Conservation (phyloP, 441 rosid species). For the Jatropha multifida region DNA sequence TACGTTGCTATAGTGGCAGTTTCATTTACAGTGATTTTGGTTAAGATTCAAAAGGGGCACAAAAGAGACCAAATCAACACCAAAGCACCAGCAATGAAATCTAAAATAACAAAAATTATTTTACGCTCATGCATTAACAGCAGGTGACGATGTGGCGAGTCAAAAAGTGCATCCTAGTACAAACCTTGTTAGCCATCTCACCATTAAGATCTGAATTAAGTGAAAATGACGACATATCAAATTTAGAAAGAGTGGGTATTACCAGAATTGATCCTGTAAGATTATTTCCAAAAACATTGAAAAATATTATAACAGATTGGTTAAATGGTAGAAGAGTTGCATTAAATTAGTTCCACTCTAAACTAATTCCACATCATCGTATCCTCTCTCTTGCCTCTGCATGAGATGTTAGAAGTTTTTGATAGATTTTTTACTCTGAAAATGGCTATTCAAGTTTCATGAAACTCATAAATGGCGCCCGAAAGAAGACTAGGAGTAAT, state of each 20-base stretch:
- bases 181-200: slow-evolving; percentile 58
- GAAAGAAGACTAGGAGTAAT: too few relatives aligned
- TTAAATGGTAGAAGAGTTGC: slow-evolving; percentile 73
- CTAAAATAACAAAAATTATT: slow-evolving; percentile 39
- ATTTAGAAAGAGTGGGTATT: slow-evolving; percentile 59
- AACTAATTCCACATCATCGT: too few relatives aligned
- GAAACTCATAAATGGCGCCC: too few relatives aligned
- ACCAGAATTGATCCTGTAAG: slow-evolving; percentile 63
- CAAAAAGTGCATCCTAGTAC: slow-evolving; percentile 51
- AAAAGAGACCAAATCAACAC: slow-evolving; percentile 42
- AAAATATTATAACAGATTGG: slow-evolving; percentile 44
- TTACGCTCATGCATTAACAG: slow-evolving; percentile 33
- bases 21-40: too few relatives aligned
- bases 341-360: slow-evolving; percentile 55
- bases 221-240: slow-evolving; percentile 51
- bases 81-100: slow-evolving; percentile 48
- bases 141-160: slow-evolving; percentile 30
- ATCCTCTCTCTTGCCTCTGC: too few relatives aligned
- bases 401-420: too few relatives aligned
- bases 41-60: slow-evolving; percentile 23
- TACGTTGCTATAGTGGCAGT: too few relatives aligned
- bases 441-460: too few relatives aligned
- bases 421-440: too few relatives aligned
- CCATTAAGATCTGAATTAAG: slow-evolving; percentile 73
- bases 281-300: slow-evolving; percentile 74